Evolutionary conservation across 1,139 yeast species (phyloP).

Genomic region (Geotrichum phurueaensis): DNA sequence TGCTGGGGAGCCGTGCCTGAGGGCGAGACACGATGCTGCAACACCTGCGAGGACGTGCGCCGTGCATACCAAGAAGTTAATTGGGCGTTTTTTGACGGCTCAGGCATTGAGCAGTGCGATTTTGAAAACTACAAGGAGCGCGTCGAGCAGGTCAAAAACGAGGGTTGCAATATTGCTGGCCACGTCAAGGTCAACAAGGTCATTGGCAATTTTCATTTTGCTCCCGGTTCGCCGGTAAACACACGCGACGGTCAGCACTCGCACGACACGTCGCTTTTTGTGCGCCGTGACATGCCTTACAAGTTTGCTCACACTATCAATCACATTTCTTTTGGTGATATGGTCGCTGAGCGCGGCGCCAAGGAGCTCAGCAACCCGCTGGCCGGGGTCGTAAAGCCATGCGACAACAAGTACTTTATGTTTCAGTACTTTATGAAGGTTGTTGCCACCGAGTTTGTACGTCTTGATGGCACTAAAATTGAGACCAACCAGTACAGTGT

Average conservation of each 20-base stretch:
- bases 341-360: constrained; percentile 9
- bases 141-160: constrained; percentile 54
- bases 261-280: constrained; percentile 77
- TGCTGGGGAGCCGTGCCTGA: constrained; percentile 82
- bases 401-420: constrained; percentile 54
- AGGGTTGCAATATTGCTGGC: constrained; percentile 87
- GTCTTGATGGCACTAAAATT: constrained; percentile 41
- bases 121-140: constrained; percentile 70
- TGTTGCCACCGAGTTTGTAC: constrained; percentile 82
- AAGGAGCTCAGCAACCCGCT: constrained; percentile 58
- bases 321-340: constrained; percentile 72
- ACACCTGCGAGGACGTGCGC: constrained; percentile 75
- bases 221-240: constrained; percentile 76
- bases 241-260: constrained; percentile 49
- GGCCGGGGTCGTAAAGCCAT: constrained; percentile 46
- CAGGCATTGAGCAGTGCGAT: constrained; percentile 83
- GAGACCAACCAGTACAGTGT: constrained; percentile 91
- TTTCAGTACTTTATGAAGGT: constrained; percentile 80
- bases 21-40: constrained; percentile 56
- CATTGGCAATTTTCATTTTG: constrained; percentile 88
- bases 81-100: constrained; percentile 92
- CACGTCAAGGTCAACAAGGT: constrained; percentile 75
- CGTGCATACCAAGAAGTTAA: constrained; percentile 67
- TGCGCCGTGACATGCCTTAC: constrained; percentile 50
- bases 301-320: constrained; percentile 63